A percentile compares a stretch with the other conserved stretches of the same genome.
phyloP scores from a whole-genome alignment of 495 filamentous ascomycete genomes.

The Monascus purpureus region DNA sequence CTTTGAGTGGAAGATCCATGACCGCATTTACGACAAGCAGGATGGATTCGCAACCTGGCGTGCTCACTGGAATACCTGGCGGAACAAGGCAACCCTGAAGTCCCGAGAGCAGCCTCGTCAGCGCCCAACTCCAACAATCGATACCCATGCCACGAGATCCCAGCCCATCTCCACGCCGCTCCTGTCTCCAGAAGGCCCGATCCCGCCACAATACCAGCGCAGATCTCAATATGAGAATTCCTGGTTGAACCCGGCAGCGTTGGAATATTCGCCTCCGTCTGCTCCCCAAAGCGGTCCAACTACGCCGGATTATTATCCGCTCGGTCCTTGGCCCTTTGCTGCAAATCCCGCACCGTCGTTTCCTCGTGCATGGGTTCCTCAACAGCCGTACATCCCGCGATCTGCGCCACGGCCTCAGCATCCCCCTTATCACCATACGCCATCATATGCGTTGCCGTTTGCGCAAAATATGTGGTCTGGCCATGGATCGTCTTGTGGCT shows the following conservation, averaged over 20 bases:
- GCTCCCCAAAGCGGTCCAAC: slow-evolving; percentile 53
- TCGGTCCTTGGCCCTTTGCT: slow-evolving; percentile 43
- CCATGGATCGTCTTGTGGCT: slow-evolving; percentile 52
- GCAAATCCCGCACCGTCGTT: slow-evolving; percentile 37
- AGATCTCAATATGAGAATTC: slow-evolving; percentile 36
- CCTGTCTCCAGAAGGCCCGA: slow-evolving; percentile 34
- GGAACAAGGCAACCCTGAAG: slow-evolving; percentile 44
- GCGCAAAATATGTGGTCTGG: slow-evolving; percentile 45
- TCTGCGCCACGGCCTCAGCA: slow-evolving; percentile 29
- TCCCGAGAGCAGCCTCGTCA: slow-evolving; percentile 35
- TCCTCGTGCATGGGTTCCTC: slow-evolving; percentile 27
- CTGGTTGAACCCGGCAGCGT: slow-evolving; percentile 35
- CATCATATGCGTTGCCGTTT: slow-evolving; percentile 40
- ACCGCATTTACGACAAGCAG: slow-evolving; percentile 66
- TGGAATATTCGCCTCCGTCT: slow-evolving; percentile 54
- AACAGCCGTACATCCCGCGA: slow-evolving; percentile 34
- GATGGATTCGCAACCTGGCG: slow-evolving; percentile 72
- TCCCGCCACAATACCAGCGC: slow-evolving; percentile 39
- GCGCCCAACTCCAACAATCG: slow-evolving; percentile 53
- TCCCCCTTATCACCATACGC: slow-evolving; percentile 37
- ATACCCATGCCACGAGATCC: slow-evolving; percentile 46
- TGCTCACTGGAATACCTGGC: slow-evolving; percentile 71
- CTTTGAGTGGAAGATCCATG: slow-evolving; percentile 78
- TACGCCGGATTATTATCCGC: slow-evolving; percentile 44
- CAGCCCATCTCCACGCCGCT: slow-evolving; percentile 31